Evolutionary conservation across 2,329 filamentous ascomycete species (phyloP), one percentile per base, ranked within the genome.

Genomic region (Aspergillus pseudoterreus): DNA sequence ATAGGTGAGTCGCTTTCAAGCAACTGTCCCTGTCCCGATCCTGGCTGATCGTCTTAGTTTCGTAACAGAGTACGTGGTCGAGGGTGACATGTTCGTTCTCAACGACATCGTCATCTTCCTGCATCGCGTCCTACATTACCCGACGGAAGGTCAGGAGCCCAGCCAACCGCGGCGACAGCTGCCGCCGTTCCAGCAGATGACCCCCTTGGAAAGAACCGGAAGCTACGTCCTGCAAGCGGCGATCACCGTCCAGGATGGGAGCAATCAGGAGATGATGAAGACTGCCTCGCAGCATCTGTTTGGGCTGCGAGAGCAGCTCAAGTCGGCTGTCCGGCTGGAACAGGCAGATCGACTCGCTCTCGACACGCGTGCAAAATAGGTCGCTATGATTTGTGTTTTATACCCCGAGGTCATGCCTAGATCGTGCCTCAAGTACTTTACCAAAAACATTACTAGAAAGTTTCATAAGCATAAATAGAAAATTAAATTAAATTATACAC

Each of bases 291-390:
- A 76, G 52, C 81, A 85, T 62, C 62, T 86, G 39, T 70, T 80
- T 57, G 71, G 65, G 1, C 74, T 85, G 56, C 80, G 79, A 59
- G 76, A 79, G 50, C 72, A 75, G 51, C 72, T 86, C 67, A 81
- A 78, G 58, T 70, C 69, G 9, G 79, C 78, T 14, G 77, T 86
- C 19, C 78, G 81, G 47, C 63, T 86, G 58, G 73, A 77, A 43
- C 74, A 79, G 43, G 81, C 79, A 1, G 82, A 86, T 65, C 73
- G 83, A 45, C 66, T 86, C 45, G 72, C 78, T 22, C 68, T 86
- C 55, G 82, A 86, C 63, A 82, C 82, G 3, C 74, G 82, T 50
- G 79, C 83, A 36, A 83, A 79, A 64, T 81, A 74, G 63, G 49
- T 41, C 44, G 24, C 45, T 50, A 33, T 41, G 33, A 24, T 42